Base-by-base conservation (phyloP, 495 filamentous ascomycete species). In the Neurospora sp. region DNA sequence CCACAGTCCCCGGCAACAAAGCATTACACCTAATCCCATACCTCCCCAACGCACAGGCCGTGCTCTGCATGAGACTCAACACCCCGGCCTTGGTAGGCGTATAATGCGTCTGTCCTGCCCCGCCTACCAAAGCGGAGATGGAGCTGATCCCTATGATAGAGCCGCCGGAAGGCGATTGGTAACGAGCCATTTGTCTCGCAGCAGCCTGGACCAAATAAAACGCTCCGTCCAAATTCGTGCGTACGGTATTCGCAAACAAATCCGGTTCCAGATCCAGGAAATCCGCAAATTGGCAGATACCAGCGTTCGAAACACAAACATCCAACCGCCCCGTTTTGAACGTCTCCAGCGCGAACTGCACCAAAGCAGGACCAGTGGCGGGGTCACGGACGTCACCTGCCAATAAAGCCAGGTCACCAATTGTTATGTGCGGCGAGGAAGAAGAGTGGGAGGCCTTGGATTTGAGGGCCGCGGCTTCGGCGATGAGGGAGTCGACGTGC, bases 81-180 rank as follows among this genome's bases (percentile, higher is more conserved):
- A 97, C 87, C 4, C 93, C 94, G 0, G 94, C 94, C 79, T 97
- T 97, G 12, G 94, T 97, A 3, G 94, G 94, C 27, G 94, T 97
- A 81, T 97, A 97, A 76, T 97, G 94, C 35, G 89, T 89, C 82
- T 97, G 94, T 69, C 84, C 83, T 0, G 88, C 92, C 23, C 94
- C 94, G 39, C 94, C 94, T 1, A 97, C 94, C 3, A 96, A 86
- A 4, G 94, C 94, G 9, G 88, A 91, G 76, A 97, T 95, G n/a
- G 90, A 93, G 2, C 27, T 20, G 88, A 91, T 87, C 0, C 88
- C 93, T 76, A 97, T 96, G 89, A 11, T 31, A 31, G n/a, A n/a
- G n/a, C 94, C 94, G 39, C 93, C 92, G 4, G 82, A 10, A 62
- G 89, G 75, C 27, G 81, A 83, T 73, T 94, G 90, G 5, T 71